Evolutionary conservation across 345 rosid genomes (phyloP), one percentile per base, ranked within the genome.

Genomic region (Kandelia obovata): DNA sequence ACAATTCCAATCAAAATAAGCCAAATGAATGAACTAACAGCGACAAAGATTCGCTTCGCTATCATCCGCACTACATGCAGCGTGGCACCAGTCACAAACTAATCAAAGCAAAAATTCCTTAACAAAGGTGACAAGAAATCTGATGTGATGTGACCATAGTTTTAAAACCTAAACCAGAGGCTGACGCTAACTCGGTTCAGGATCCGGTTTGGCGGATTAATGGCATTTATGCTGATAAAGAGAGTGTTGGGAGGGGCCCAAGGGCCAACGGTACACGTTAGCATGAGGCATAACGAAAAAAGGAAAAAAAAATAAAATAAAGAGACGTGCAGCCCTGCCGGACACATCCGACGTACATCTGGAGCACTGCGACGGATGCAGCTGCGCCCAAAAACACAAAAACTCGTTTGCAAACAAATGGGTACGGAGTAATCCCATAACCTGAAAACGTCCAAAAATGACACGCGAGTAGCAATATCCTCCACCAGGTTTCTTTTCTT

Each of bases 301-400:
- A 68, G 56, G 16, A 35, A 66, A 60, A 9, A 20, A 3, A 66
- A 52, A 9, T 2, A 10, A 21, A 11, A 11, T 13, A 51, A 69
- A 72, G 68, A 68, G 82, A 70, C 81, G 86, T 77, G 81, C 75
- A 75, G 77, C 67, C 55, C 85, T 77, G 85, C 80, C 86, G 72
- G 55, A 16, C 16, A 32, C 58, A 73, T 73, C 79, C 80, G 74
- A 78, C 84, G 71, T 65, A 21, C 53, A 62, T 55, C 73, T 74
- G 69, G 16, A 46, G 13, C 51, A 11, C 53, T 46, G 53, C 67
- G 21, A 64, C 25, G 13, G 16, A 39, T 23, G 49, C 52, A 21
- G n/a, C 32, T 15, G 52, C 37, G 9, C 37, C 37, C 7, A 7
- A 53, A n/a, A 53, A 53, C 4, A 52, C 25, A 15, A 61, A 32